Conservation (phyloP, 495 filamentous ascomycete species). For the Friedmanniomyces simplex region DNA sequence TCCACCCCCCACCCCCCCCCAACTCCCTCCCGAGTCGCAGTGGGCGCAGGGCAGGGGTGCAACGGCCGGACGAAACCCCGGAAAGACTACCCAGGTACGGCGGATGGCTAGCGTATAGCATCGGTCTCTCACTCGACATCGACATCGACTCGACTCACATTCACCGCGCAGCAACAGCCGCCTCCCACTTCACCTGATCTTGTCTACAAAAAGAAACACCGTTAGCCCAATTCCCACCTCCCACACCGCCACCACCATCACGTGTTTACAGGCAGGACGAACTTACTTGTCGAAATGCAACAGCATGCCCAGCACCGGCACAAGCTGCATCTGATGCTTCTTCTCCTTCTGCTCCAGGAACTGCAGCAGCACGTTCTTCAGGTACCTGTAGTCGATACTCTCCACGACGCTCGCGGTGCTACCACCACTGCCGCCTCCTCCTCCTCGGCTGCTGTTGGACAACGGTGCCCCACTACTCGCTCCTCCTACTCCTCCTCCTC, state of each 20-base stretch:
- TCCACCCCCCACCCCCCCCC: too few species aligned
- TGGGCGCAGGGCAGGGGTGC: too few species aligned
- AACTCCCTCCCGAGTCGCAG: too few species aligned
- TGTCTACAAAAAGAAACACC: not conserved
- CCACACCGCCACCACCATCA: too few species aligned
- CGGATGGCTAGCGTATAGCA: too few species aligned
- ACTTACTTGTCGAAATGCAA: constrained; percentile 84
- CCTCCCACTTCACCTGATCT: constrained; percentile 84
- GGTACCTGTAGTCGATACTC: constrained; percentile 66
- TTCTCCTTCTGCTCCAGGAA: constrained; percentile 94
- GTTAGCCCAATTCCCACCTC: too few species aligned
- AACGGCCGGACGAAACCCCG: too few species aligned
- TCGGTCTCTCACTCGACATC: too few species aligned
- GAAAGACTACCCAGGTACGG: too few species aligned
- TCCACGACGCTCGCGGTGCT: constrained; percentile 10
- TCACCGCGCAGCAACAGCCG: constrained; percentile 54
- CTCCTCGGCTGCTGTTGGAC: not conserved
- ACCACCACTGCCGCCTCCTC: not conserved
- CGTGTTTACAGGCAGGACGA: too few species aligned
- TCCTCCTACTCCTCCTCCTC: too few species aligned
- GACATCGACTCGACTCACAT: too few species aligned
- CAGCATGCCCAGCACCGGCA: constrained; percentile 83
- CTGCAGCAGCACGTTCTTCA: constrained; percentile 91
- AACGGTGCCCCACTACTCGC: constrained; percentile 1
- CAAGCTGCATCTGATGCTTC: constrained; percentile 76